Evolutionary conservation across 768 basidiomycete species (phyloP).

Genomic region (Leccinum longicurvipes): DNA sequence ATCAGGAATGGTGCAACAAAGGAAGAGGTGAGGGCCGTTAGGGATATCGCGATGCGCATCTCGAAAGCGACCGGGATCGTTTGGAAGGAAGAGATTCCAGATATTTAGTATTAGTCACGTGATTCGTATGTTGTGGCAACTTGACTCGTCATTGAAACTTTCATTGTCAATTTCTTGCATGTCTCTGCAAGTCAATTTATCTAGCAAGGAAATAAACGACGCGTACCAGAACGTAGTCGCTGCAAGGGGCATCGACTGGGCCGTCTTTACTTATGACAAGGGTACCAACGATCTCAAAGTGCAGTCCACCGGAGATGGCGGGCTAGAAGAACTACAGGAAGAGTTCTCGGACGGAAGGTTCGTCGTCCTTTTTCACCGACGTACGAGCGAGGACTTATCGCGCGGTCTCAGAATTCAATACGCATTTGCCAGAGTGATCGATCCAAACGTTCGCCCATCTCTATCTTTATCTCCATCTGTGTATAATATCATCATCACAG

Average conservation of each 20-base stretch:
- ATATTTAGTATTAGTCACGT: constrained; percentile 25
- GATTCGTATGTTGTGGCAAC: too few relatives aligned
- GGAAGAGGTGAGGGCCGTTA: constrained; percentile 51
- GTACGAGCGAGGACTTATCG: constrained; percentile 3
- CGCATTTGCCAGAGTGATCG: constrained; percentile 81
- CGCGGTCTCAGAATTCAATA: constrained; percentile 75
- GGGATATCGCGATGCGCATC: constrained; percentile 53
- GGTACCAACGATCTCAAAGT: constrained; percentile 86
- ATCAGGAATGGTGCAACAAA: constrained; percentile 50
- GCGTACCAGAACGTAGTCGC: constrained; percentile 77
- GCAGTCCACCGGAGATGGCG: constrained; percentile 81
- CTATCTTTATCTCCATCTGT: not conserved
- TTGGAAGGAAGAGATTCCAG: constrained; percentile 55
- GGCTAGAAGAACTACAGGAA: constrained; percentile 86
- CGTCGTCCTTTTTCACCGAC: constrained; percentile 19
- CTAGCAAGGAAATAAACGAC: constrained; percentile 64
- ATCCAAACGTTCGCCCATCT: constrained; percentile 64
- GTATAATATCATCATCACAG: constrained; percentile 37
- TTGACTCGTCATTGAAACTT: too few relatives aligned
- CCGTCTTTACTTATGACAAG: constrained; percentile 74
- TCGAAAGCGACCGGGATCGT: constrained; percentile 44
- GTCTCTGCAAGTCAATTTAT: constrained; percentile 80
- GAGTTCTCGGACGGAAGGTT: constrained; percentile 94
- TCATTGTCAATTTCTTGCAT: too few relatives aligned
- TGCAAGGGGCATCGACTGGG: constrained; percentile 69